Evolutionary conservation across 495 filamentous ascomycete genomes (phyloP).

Genomic region (Penicillium taxi): DNA sequence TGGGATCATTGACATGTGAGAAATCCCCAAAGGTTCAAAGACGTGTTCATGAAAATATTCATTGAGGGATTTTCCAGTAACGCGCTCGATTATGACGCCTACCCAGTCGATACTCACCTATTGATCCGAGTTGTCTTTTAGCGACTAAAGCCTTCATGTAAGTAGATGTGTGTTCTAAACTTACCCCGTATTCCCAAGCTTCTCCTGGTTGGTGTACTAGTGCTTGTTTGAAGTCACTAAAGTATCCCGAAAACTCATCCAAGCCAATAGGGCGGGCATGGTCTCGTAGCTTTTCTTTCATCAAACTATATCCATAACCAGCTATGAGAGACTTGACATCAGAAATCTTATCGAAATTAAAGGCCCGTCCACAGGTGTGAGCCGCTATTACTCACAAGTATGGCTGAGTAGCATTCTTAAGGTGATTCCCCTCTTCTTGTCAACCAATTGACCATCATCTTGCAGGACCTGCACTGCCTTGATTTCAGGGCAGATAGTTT

Average conservation of each 20-base stretch:
- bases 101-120: slow-evolving; percentile 55
- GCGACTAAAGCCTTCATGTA: too few species aligned
- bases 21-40: slow-evolving; percentile 48
- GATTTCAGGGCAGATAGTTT: slow-evolving; percentile 45
- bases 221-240: slow-evolving; percentile 37
- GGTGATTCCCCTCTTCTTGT: slow-evolving; percentile 49
- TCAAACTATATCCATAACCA: slow-evolving; percentile 30
- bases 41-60: slow-evolving; percentile 50
- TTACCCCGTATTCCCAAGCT: slow-evolving; percentile 51
- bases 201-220: slow-evolving; percentile 51
- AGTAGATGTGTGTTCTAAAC: slow-evolving; percentile 12
- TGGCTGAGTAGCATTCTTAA: slow-evolving; percentile 55
- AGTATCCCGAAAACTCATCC: slow-evolving; percentile 46
- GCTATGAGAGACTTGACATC: slow-evolving; percentile 1
- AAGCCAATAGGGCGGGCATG: slow-evolving; percentile 38
- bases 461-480: slow-evolving; percentile 39
- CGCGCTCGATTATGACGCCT: slow-evolving; percentile 47
- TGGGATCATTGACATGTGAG: slow-evolving; percentile 49
- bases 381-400: slow-evolving; percentile 32
- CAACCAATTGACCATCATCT: slow-evolving; percentile 36
- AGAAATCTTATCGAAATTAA: neutral
- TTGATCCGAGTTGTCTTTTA: too few species aligned
- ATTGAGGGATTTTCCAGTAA: slow-evolving; percentile 41
- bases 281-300: slow-evolving; percentile 42
- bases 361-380: too few species aligned